Evolutionary conservation across 768 basidiomycete genomes (phyloP), one percentile per base, ranked within the genome.

Genomic region (Cyclocybe cylindracea): DNA sequence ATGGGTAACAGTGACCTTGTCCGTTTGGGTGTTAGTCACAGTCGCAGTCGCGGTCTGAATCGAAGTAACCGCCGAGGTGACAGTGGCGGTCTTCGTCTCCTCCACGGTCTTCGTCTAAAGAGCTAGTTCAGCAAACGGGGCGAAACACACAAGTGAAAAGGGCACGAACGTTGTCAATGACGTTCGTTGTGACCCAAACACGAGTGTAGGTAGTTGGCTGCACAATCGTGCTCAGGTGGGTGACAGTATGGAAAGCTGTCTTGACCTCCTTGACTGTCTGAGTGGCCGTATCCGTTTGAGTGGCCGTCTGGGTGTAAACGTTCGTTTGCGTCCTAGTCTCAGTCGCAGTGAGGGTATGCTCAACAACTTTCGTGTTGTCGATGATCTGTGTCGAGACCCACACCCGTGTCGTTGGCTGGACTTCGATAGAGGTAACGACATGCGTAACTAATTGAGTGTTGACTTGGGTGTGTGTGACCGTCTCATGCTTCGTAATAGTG

Each of bases 381-480:
- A 83, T 75, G 62, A 80, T 70, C 66, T 86, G 79, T 16, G 86
- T 88, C 11, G 84, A 86, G 36, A 84, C 77, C 78, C 78, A 87
- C 43, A 86, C 75, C 42, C 78, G 77, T 10, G 85, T 87, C 24
- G 86, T 87, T 42, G 84, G 84, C 39, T 82, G 70, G 33, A 80
- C 67, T 65, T 82, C 67, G 18, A 80, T 72, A 6, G 79, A 79
- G 2, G 83, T 84, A 58, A 74, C 68, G 46, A 81, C 68, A 53
- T 74, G 65, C 18, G 79, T 81, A 51, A 64, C 59, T 9, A 76
- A 79, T 55, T 73, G 61, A 35, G 63, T 67, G 60, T 74, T 56
- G n/a, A 75, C 78, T 66, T 73, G 67, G 16, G 68, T 69, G 49
- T 66, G 51, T 14, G 70, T 70, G 35, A 78, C 75, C 1, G 73